These are phyloP conservation scores for Podaxis mareebaensis DNA, from an alignment of 768 basidiomycete genomes.

Conservation along the genomic window DNA sequence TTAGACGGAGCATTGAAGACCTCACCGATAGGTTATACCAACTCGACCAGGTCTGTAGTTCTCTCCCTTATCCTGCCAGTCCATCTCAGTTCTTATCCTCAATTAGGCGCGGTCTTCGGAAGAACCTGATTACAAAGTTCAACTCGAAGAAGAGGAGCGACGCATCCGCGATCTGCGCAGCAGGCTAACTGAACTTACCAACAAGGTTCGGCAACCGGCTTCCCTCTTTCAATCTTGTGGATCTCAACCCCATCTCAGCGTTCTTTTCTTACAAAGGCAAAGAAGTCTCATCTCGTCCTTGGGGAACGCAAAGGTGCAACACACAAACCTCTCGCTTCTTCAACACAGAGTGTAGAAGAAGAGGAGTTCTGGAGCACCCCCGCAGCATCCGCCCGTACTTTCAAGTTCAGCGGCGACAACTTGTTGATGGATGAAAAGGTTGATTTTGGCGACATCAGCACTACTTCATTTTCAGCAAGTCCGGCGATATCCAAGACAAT, in stretches of 20 bases:
- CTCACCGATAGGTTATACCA: conserved; percentile 25
- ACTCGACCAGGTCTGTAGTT: conserved; percentile 6
- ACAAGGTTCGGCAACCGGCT: conserved; percentile 33
- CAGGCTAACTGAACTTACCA: conserved; percentile 38
- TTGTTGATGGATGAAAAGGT: conserved; percentile 63
- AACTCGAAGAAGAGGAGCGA: conserved; percentile 43
- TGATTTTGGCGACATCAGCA: conserved; percentile 54
- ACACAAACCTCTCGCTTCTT: conserved; percentile 23
- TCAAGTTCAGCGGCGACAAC: conserved; percentile 62
- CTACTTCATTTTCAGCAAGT: conserved; percentile 41
- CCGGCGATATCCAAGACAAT: conserved; percentile 1
- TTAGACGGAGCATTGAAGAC: conserved; percentile 38
- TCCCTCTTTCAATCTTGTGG: neutral
- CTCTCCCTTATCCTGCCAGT: neutral
- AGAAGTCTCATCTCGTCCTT: conserved; percentile 15
- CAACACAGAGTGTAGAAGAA: conserved; percentile 38
- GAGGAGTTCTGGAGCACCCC: conserved; percentile 68
- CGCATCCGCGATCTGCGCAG: conserved; percentile 38
- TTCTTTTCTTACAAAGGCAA: neutral
- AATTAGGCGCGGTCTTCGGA: conserved; percentile 2
- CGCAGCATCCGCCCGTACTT: conserved; percentile 49
- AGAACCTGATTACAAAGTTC: conserved; percentile 30
- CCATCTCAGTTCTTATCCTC: neutral
- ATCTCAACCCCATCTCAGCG: conserved; percentile 15
- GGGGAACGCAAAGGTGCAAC: neutral